Base-by-base conservation (phyloP, 305 asterid species). In the Ilex paraguariensis region DNA sequence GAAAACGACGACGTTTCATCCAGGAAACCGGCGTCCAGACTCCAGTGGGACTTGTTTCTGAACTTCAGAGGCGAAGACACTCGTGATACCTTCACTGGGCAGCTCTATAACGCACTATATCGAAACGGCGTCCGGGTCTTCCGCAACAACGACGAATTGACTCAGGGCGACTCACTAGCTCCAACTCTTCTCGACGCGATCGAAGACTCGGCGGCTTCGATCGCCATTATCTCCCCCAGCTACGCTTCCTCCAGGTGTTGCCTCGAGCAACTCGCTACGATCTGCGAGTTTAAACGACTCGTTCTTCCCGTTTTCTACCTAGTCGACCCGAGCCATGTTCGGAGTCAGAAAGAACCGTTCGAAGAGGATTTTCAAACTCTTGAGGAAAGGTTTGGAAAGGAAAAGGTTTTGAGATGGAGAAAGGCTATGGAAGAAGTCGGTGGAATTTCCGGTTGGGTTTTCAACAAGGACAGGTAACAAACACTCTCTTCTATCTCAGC, bases 41-140 rank as follows among this genome's bases (percentile, higher is more conserved):
- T 66, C 16, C 7, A 33, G 15, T 74, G 73, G 54, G 79, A 74
- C 36, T 56, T 74, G 59, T 74, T 74, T 8, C 7, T 74, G 5
- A 74, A 72, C 68, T 74, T 74, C 30, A 60, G 75, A 46, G 79
- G 79, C 6, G 70, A 70, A 62, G 78, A 69, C 59, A 70, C 70
- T 6, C 69, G 75, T 0, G 3, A 70, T 4, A 59, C 15, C 56
- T 57, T 74, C 73, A 62, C 65, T 2, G 48, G 49, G 12, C 40
- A 13, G 31, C 71, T 74, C 48, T 62, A 74, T 61, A 3, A 54
- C 10, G 66, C 64, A 4, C 66, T 74, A 1, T 11, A 49, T 36
- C 51, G 46, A 21, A 31, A 58, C 10, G 73, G 69, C 31, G 51
- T 74, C 13, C 69, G 75, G 59, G 64, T 66, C 6, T 74, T 74